Percentiles rank a stretch among this genome's conserved stretches.
These are phyloP conservation scores for Suhomyces bokatorum DNA, from an alignment of 1,139 yeast genomes.

Conservation along the genomic window DNA sequence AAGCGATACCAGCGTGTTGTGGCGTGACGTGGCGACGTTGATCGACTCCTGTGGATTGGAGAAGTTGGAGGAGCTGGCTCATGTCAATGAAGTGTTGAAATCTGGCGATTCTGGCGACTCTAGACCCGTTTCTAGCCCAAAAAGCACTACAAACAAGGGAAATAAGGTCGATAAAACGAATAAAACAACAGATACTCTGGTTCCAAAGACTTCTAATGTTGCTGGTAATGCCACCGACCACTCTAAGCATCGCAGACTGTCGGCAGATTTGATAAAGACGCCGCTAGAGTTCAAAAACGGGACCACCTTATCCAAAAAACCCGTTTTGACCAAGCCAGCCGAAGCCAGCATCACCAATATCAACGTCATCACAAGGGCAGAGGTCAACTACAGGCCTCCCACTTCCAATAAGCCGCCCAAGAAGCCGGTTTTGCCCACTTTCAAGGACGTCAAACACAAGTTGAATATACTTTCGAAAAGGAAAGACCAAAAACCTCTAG, in stretches of 20 bases:
- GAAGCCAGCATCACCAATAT: slow-evolving; percentile 34
- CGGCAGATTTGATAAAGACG: slow-evolving; percentile 31
- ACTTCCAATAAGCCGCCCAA: neutral
- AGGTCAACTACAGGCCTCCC: slow-evolving; percentile 13
- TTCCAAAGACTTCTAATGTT: neutral
- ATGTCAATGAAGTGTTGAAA: neutral
- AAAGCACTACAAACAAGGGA: neutral
- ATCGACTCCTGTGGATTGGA: slow-evolving; percentile 6
- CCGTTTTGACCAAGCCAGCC: slow-evolving; percentile 34
- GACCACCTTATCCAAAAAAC: slow-evolving; percentile 10
- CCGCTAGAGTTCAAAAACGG: slow-evolving; percentile 9
- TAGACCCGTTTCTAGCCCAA: neutral
- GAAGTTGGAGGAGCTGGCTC: neutral
- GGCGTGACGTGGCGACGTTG: neutral
- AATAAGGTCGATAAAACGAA: neutral
- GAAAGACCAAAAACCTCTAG: slow-evolving; percentile 1
- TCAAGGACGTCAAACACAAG: slow-evolving; percentile 13
- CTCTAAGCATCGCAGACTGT: slow-evolving; percentile 26
- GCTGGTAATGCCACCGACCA: no score
- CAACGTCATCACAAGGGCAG: slow-evolving; percentile 37
- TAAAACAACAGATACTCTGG: no score
- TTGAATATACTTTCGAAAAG: slow-evolving; percentile 2
- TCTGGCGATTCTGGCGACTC: neutral
- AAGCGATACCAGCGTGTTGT: slow-evolving; percentile 1
- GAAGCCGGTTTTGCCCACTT: slow-evolving; percentile 16